Evolutionary conservation across 371 early-diverging fungal genomes (phyloP), one percentile per base, ranked within the genome.

Genomic region (Rhizopus microsporus): DNA sequence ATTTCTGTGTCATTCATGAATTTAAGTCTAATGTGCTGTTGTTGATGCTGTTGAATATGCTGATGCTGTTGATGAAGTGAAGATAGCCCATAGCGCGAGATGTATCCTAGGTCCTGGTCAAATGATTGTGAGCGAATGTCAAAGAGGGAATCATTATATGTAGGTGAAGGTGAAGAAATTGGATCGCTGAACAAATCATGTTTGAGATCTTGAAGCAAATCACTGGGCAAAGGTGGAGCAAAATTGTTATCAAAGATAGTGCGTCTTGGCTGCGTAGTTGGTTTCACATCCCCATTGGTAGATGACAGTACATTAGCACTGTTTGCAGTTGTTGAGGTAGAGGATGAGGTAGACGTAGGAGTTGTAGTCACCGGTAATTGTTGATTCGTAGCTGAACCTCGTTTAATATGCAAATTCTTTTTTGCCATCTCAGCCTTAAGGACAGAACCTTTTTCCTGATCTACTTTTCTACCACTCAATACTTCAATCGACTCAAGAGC

Each of bases 151-250:
- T 72, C 73, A 54, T 52, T 48, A 16, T 74, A 74, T 3, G 56
- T 63, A 15, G 51, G 40, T 15, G 63, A 39, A 17, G 35, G 63
- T 6, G 72, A 59, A 15, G 71, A 62, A 48, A 71, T 57, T 16
- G 72, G 70, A 17, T 79, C 70, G 4, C 75, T 60, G 51, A 80
- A 74, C n/a, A 80, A 71, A 51, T 86, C 87, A 44, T 69, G 49
- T 31, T 78, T 74, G 55, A 82, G 84, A 51, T 86, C 84, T 31
- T 71, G 65, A 16, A 86, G 67, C 9, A 86, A 60, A 51, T 86
- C 85, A 58, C 82, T 84, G 4, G 87, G 87, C 13, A 86, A 58
- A n/a, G 85, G 82, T 13, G 81, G 78, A 35, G 73, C 23, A 23
- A 23, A 23, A 23, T 23, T 7, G 47, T n/a, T 7, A 58, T 59